phyloP scores from a whole-genome alignment of 257 asterid genomes.

The Lavandula angustifolia region DNA sequence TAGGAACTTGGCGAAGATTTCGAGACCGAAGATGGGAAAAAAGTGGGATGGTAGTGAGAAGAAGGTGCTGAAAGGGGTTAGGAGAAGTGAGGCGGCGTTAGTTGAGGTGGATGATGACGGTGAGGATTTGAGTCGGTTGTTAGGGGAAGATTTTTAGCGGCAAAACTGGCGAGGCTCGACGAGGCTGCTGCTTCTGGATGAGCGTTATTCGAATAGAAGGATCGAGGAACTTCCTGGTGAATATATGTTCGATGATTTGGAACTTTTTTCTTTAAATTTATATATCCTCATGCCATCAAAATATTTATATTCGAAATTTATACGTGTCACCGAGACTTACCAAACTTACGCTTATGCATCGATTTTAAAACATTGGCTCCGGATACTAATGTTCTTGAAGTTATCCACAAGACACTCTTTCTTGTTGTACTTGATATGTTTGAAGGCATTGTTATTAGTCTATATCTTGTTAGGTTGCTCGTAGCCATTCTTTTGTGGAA shows the following conservation, averaged over 20 bases:
- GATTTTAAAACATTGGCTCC: not conserved
- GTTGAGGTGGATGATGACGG: slow-evolving; percentile 68
- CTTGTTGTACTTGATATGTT: slow-evolving; percentile 5
- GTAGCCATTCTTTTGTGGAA: slow-evolving; percentile 6
- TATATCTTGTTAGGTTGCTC: slow-evolving; percentile 12
- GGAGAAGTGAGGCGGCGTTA: slow-evolving; percentile 58
- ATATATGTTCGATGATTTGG: too few relatives aligned
- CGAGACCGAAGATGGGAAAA: slow-evolving; percentile 65
- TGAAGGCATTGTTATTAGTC: not conserved
- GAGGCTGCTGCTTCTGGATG: slow-evolving; percentile 83
- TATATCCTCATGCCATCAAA: too few relatives aligned
- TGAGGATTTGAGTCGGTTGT: slow-evolving; percentile 58
- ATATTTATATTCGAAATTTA: too few relatives aligned
- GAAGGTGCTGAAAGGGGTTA: slow-evolving; percentile 40
- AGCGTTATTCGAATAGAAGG: slow-evolving; percentile 48
- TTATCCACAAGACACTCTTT: slow-evolving; percentile 2
- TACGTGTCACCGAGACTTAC: too few relatives aligned
- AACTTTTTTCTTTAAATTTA: too few relatives aligned
- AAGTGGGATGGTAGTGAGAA: slow-evolving; percentile 41
- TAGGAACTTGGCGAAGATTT: slow-evolving; percentile 73
- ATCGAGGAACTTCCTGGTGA: slow-evolving; percentile 69
- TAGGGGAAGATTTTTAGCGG: slow-evolving; percentile 53
- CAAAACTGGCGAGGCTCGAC: slow-evolving; percentile 83
- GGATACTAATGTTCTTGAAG: not conserved
- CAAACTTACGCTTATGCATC: too few relatives aligned